Base-by-base conservation (phyloP, 306 rosid genomes). In the Prunus mongolica region DNA sequence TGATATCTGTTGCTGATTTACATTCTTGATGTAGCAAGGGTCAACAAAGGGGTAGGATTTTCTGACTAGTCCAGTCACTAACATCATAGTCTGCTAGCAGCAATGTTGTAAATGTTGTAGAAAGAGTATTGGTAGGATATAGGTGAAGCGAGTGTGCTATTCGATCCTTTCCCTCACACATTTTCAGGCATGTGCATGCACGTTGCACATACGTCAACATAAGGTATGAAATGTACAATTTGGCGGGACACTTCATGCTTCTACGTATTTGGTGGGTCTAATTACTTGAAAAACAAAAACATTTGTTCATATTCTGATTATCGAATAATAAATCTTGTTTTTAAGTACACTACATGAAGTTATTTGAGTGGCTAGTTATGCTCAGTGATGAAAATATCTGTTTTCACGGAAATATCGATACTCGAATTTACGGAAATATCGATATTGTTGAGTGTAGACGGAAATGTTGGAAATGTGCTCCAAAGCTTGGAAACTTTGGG, bases 1-100 rank as follows among this genome's bases (percentile, higher is more conserved):
- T 65, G n/a, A 71, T 38, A 56, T 73, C 67, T 58, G 57, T 57
- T 72, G 76, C 51, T 58, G 11, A 72, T 20, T 30, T 30, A 16
- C 65, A 32, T 71, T 71, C 28, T 71, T 30, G 65, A 72, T 38
- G 76, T 55, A 54, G 65, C 76, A 13, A 41, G 4, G 1, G 34
- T 52, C 62, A 34, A 38, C 34, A 15, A n/a, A 12, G 19, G 32
- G 65, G 65, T 44, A 72, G 67, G 54, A 44, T 41, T 24, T 73
- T 73, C 67, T 73, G 14, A 44, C 56, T 41, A 41, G 67, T 14
- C 56, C 19, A 24, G 47, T 16, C 55, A 38, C 50, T 58, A 30
- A 73, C 24, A n/a, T 54, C 27, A 16, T 58, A 22, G 19, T 57
- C 41, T 73, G 56, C 27, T 22, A 57, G 44, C 56, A 49, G 60